phyloP scores from a whole-genome alignment of 805 yeast species.

The Sugiyamaella valdiviana region DNA sequence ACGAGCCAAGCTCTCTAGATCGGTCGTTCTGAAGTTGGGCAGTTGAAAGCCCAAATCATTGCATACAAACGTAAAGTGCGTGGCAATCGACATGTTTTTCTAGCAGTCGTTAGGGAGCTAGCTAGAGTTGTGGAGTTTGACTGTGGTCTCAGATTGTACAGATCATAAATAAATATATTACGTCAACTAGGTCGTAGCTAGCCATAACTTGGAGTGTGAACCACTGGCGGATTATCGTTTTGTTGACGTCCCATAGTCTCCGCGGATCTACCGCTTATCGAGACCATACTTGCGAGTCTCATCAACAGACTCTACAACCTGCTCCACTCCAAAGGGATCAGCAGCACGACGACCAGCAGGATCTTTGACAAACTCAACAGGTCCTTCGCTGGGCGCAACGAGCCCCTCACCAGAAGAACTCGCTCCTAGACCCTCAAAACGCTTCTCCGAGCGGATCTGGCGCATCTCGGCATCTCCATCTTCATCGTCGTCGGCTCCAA shows the following conservation, averaged over 20 bases:
- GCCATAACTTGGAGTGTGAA: background rate
- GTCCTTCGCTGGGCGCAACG: slow-evolving; percentile 31
- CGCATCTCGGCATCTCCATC: slow-evolving; percentile 25
- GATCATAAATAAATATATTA: no score
- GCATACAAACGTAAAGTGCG: no score
- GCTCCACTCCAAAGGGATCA: slow-evolving; percentile 21
- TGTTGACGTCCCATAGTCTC: no score
- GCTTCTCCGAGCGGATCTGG: slow-evolving; percentile 21
- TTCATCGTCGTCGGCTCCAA: slow-evolving; percentile 23
- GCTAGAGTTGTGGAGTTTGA: no score
- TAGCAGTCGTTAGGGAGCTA: no score
- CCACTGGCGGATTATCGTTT: background rate
- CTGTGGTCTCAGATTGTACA: no score
- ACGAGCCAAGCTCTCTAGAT: no score
- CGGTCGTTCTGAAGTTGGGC: no score
- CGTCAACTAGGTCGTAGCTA: background rate
- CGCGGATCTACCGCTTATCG: background rate
- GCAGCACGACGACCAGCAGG: slow-evolving; percentile 4
- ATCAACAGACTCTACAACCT: slow-evolving; percentile 16
- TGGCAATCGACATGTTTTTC: no score
- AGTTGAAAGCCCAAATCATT: no score
- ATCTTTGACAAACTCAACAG: slow-evolving; percentile 43
- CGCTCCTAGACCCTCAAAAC: slow-evolving; percentile 27
- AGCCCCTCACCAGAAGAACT: slow-evolving; percentile 17
- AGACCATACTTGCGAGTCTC: slow-evolving; percentile 5